phyloP scores from a whole-genome alignment of 139 green algal genomes.

The Spirogloea muscicola region DNA sequence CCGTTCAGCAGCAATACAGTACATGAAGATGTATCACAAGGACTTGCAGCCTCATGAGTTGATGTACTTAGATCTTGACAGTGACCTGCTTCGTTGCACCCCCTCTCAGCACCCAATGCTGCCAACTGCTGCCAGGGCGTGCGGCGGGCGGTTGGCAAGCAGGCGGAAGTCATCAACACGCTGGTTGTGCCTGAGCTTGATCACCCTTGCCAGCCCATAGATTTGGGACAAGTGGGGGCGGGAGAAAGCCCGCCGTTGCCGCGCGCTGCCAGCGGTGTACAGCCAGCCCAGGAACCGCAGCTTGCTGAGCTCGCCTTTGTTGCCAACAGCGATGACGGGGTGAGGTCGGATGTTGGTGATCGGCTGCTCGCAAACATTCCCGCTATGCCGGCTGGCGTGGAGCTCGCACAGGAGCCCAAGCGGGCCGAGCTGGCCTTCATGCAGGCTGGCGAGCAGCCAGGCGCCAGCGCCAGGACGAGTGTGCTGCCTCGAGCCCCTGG shows the following conservation, averaged over 20 bases:
- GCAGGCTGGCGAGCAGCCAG: neutral
- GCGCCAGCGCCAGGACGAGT: too few species aligned
- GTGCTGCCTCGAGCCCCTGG: too few species aligned
- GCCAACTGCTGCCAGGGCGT: conserved; percentile 19
- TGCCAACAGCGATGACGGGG: too few species aligned
- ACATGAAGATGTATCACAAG: too few species aligned
- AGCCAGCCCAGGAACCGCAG: neutral
- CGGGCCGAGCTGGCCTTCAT: neutral
- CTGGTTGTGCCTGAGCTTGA: conserved; percentile 29
- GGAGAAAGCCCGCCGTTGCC: neutral
- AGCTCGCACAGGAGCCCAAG: neutral
- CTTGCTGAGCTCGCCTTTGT: neutral
- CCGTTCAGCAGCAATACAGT: too few species aligned
- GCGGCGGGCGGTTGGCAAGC: conserved; percentile 31
- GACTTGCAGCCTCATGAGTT: too few species aligned
- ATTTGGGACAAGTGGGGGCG: neutral
- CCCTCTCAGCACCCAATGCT: too few species aligned
- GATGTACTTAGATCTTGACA: too few species aligned
- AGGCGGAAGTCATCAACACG: conserved; percentile 43
- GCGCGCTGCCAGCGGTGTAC: neutral
- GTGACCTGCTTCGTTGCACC: too few species aligned
- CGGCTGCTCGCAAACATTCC: neutral
- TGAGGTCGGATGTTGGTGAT: too few species aligned
- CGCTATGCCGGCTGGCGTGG: neutral
- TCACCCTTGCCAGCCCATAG: neutral